These are phyloP conservation scores for Willaertia magna DNA, from an alignment of 208 protist species.

Conservation along the genomic window DNA sequence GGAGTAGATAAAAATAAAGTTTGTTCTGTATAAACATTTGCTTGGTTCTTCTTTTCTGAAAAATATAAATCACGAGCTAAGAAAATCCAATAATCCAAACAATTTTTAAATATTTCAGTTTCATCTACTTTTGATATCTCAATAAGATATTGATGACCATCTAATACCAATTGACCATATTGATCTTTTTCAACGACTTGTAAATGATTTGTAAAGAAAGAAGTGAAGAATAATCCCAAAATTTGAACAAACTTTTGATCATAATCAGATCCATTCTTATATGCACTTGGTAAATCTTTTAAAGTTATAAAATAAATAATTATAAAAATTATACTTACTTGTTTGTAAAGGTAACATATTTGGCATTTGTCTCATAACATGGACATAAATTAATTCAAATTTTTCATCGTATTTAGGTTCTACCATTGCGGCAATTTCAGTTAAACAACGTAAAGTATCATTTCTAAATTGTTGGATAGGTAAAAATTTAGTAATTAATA, in stretches of 20 bases:
- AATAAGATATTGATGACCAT: conserved; percentile 72
- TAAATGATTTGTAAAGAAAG: conserved; percentile 76
- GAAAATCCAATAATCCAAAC: conserved; percentile 96
- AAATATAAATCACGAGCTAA: conserved; percentile 32
- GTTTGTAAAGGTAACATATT: conserved; percentile 25
- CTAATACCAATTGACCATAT: conserved; percentile 45
- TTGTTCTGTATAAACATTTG: background rate
- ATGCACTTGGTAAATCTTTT: conserved; percentile 17
- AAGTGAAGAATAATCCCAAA: conserved; percentile 75
- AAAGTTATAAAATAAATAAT: conserved; percentile 22
- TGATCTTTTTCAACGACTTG: conserved; percentile 63
- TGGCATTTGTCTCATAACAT: conserved; percentile 37
- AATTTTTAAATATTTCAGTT: conserved; percentile 95
- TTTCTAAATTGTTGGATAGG: conserved; percentile 44
- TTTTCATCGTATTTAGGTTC: conserved; percentile 24
- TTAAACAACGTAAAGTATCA: conserved; percentile 58
- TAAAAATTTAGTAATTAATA: conserved; percentile 60
- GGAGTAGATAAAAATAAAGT: background rate
- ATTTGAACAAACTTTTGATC: conserved; percentile 71
- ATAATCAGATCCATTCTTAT: conserved; percentile 37
- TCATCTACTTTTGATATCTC: conserved; percentile 86
- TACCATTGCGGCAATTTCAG: conserved; percentile 58
- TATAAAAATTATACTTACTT: conserved; percentile 28
- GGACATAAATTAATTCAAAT: conserved; percentile 47
- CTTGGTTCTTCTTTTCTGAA: background rate